Evolutionary conservation across 768 basidiomycete genomes (phyloP), one percentile per base, ranked within the genome.

Genomic region (Rhizopogon vinicolor): DNA sequence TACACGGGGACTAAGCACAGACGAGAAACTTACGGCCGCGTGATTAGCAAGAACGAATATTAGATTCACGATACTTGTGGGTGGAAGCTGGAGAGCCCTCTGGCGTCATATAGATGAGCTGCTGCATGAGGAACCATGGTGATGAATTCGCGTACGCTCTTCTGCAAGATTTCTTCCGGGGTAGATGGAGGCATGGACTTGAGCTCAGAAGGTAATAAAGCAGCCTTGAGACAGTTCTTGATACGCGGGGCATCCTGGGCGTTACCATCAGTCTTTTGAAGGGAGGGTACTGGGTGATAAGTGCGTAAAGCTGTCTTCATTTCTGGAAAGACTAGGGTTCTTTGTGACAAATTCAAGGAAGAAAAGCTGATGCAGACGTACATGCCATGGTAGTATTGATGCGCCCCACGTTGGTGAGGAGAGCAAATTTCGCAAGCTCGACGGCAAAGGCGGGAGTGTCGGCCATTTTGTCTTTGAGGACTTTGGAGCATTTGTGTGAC

Each of bases 341-440:
- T 54, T 50, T 55, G 57, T 68, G 44, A 61, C 28, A 56, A 19
- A 52, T 62, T 53, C 42, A 51, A 59, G 37, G 19, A 37, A 43
- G 35, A 28, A 44, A 42, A 45, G 52, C 53, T 54, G 44, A 53
- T 19, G 4, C 57, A 53, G 58, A 69, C 85, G 75, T 72, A 89
- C 84, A 87, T 51, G 91, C 91, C 83, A 93, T 86, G 33, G 93
- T 94, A 40, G 93, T 95, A 66, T 94, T 95, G 72, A 95, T 90
- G 59, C 91, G 78, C 25, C 93, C 93, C 45, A 93, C 88, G 65
- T 96, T 96, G 51, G 91, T 91, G 52, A 94, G 75, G 35, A 94
- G 76, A 28, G 88, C 86, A 39, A 94, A 83, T 72, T 93, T 92
- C 51, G 86, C 87, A 51, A 92, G 81, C 69, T 91, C 90, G 60